Base-by-base conservation (phyloP, 129 eudicot genomes). In the Tagetes patula region DNA sequence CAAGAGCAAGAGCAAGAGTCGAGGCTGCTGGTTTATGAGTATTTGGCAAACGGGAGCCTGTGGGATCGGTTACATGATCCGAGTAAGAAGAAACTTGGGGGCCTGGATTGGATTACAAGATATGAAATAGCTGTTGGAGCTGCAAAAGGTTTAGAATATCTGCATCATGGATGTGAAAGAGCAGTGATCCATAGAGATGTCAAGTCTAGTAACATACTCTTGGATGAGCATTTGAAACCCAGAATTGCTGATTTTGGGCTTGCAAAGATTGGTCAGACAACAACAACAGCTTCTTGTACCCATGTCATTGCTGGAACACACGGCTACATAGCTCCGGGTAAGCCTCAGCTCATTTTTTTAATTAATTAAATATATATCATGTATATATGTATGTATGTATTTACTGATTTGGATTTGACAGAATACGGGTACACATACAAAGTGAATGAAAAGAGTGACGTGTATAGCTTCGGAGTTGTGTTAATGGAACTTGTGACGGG, bases 401-500 rank as follows among this genome's bases (percentile, higher is more conserved):
- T 6, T 0, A 1, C 14, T 0, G 13, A 0, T 69, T 69, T 36
- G 6, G 3, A 34, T 54, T 72, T 5, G 68, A 87, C 85, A 94
- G 99, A 95, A 73, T 90, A 90, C 70, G 99, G 96, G 14, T 95
- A 95, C 82, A 86, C 94, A 3, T 83, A 66, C 87, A 95, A 88
- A 69, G 97, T 95, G 85, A 81, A 82, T 1, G 99, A 95, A 70
- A 95, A 95, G 80, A 90, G 96, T 33, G 96, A 92, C 8, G 87
- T 92, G 20, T 92, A 92, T 32, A 92, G 98, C 80, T 92, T 92
- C 31, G 98, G 98, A 40, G 98, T 90, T 1, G 96, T 94, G 10
- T 58, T 94, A 38, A 83, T 90, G 98, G 98, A 94, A 85, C 89
- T 94, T 3, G 93, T 94, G 75, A 82, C 96, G 0, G 98, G 98